Conservation (phyloP, 2,329 filamentous ascomycete species). For the Cercospora sp. region DNA sequence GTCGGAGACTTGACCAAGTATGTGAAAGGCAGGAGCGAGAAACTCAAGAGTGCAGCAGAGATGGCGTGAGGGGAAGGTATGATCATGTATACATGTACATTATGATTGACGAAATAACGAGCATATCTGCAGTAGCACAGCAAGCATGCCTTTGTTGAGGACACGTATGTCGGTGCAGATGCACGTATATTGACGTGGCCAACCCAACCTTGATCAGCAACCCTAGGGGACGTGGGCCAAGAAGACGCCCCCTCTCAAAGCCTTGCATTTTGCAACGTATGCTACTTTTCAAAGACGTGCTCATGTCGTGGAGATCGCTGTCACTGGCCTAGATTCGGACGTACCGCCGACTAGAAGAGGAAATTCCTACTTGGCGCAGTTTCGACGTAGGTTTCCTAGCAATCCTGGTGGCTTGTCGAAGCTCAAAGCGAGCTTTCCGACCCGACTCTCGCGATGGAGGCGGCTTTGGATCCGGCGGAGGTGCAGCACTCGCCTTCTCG, state of each 20-base stretch:
- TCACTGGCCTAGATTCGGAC: background rate
- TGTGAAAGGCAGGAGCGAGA: constrained; percentile 24
- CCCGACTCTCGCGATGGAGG: background rate
- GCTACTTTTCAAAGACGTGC: background rate
- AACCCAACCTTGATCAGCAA: background rate
- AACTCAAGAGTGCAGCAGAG: constrained; percentile 16
- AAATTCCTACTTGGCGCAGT: background rate
- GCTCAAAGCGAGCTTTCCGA: background rate
- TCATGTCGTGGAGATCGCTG: background rate
- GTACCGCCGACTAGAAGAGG: background rate
- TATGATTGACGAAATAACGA: background rate
- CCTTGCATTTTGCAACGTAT: background rate
- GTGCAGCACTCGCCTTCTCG: background rate
- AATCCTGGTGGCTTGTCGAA: background rate
- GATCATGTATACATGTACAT: background rate
- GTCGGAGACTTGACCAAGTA: constrained; percentile 25
- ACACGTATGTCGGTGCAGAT: background rate
- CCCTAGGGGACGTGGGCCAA: background rate
- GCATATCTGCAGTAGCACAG: background rate
- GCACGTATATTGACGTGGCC: background rate
- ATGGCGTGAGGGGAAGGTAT: constrained; percentile 15
- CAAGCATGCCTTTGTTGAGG: background rate
- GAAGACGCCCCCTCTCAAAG: background rate
- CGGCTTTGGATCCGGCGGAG: background rate
- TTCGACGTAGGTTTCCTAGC: background rate